These are phyloP conservation scores for Murraya koenigii DNA, from an alignment of 345 rosid genomes.

Conservation along the genomic window DNA sequence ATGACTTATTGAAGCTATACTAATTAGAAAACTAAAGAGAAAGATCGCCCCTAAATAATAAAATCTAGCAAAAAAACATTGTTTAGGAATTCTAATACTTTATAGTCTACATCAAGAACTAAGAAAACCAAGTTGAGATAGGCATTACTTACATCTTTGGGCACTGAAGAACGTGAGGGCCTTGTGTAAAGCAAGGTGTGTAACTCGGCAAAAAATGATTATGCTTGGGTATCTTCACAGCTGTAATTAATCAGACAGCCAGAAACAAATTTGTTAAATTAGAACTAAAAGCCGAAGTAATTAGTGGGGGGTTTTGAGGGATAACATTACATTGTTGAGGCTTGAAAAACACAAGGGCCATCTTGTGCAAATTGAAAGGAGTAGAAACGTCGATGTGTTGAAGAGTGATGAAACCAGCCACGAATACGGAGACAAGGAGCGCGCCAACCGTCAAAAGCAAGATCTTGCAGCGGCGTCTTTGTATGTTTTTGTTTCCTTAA, in stretches of 20 bases:
- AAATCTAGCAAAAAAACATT: too few relatives aligned
- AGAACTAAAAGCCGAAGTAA: background rate
- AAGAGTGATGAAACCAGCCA: slow-evolving; percentile 71
- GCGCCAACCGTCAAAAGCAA: slow-evolving; percentile 87
- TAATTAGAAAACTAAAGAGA: too few relatives aligned
- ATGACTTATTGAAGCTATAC: too few relatives aligned
- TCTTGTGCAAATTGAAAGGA: slow-evolving; percentile 68
- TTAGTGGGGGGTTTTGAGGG: background rate
- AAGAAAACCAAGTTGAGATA: background rate
- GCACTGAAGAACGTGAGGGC: slow-evolving; percentile 98
- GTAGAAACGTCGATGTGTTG: slow-evolving; percentile 52
- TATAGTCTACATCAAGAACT: too few relatives aligned
- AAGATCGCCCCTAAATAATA: too few relatives aligned
- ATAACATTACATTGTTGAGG: slow-evolving; percentile 64
- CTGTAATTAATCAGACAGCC: background rate
- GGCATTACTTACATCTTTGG: slow-evolving; percentile 55
- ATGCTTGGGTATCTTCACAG: background rate
- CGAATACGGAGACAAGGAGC: slow-evolving; percentile 44
- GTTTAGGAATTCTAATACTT: too few relatives aligned
- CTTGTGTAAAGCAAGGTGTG: slow-evolving; percentile 79
- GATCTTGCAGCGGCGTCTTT: slow-evolving; percentile 76
- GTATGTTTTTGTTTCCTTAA: slow-evolving; percentile 73
- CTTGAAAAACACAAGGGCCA: slow-evolving; percentile 85
- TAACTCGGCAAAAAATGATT: slow-evolving; percentile 33
- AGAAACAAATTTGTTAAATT: background rate